phyloP scores from a whole-genome alignment of 345 rosid species.

The Adansonia digitata region DNA sequence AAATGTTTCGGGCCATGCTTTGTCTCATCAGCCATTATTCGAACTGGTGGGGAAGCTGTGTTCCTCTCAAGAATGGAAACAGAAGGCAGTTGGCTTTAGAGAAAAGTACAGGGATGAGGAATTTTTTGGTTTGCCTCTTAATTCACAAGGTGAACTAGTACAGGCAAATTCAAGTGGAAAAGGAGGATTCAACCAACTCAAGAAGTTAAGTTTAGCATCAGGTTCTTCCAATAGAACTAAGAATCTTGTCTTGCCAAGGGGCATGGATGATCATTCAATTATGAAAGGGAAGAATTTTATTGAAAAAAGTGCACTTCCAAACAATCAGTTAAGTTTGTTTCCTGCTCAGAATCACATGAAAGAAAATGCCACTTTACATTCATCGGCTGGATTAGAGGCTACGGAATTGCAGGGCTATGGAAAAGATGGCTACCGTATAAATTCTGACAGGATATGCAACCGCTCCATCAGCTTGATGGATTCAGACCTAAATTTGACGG shows the following conservation, averaged over 20 bases:
- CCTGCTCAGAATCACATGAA: slow-evolving; percentile 18
- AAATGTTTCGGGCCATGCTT: slow-evolving; percentile 21
- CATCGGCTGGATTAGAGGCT: slow-evolving; percentile 36
- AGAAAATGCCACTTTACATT: slow-evolving; percentile 20
- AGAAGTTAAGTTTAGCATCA: slow-evolving; percentile 12
- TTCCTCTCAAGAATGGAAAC: slow-evolving; percentile 27
- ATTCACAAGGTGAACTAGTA: slow-evolving; percentile 55
- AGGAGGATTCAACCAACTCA: slow-evolving; percentile 22
- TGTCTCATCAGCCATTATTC: slow-evolving; percentile 23
- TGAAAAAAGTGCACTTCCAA: slow-evolving; percentile 19
- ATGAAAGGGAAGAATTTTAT: slow-evolving; percentile 21
- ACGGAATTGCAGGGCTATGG: slow-evolving; percentile 22
- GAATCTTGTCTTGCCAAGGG: slow-evolving; percentile 11
- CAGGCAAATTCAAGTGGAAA: slow-evolving; percentile 29
- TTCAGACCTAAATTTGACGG: slow-evolving; percentile 25
- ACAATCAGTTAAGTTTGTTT: slow-evolving; percentile 27
- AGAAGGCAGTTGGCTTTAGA: slow-evolving; percentile 21
- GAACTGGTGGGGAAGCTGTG: slow-evolving; percentile 18
- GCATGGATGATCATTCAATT: slow-evolving; percentile 15
- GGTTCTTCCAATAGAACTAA: slow-evolving; percentile 16
- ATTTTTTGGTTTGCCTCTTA: slow-evolving; percentile 46
- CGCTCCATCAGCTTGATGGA: slow-evolving; percentile 17
- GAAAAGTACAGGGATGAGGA: slow-evolving; percentile 28
- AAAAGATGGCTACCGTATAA: slow-evolving; percentile 20
- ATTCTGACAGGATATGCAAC: slow-evolving; percentile 21